These are phyloP conservation scores for Dacryopinax spathularia DNA, from an alignment of 768 basidiomycete genomes.

Conservation along the genomic window DNA sequence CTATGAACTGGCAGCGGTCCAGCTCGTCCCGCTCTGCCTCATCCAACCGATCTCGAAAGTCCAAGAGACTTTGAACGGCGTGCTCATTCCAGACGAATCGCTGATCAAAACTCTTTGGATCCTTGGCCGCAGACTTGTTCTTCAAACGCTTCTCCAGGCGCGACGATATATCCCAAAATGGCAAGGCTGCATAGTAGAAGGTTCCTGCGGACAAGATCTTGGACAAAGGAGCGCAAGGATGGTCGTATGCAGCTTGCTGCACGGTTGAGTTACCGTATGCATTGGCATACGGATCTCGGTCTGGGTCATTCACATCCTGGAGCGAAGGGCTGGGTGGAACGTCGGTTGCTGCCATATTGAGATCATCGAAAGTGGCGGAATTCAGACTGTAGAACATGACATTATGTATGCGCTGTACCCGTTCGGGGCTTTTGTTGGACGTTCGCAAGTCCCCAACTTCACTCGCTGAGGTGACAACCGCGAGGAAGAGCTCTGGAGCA, in stretches of 20 bases:
- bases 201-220: constrained; percentile 85
- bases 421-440: constrained; percentile 41
- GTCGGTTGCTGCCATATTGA: constrained; percentile 36
- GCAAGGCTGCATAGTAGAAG: constrained; percentile 80
- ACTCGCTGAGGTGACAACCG: constrained; percentile 60
- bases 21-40: constrained; percentile 52
- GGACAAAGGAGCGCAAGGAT: constrained; percentile 77
- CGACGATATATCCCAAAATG: constrained; percentile 81
- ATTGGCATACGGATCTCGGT: constrained; percentile 31
- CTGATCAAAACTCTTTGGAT: constrained; percentile 55
- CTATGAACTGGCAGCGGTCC: constrained; percentile 74
- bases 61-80: constrained; percentile 70
- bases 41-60: constrained; percentile 72
- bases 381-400: constrained; percentile 82
- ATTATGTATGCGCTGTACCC: constrained; percentile 70
- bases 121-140: constrained; percentile 24
- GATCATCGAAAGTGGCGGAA: constrained; percentile 72
- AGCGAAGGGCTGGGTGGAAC: constrained; percentile 33
- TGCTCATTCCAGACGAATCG: constrained; percentile 94
- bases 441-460: constrained; percentile 61
- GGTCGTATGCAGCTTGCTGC: constrained; percentile 48
- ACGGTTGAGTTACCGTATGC: constrained; percentile 29
- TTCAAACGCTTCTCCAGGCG: constrained; percentile 57
- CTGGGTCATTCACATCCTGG: constrained; percentile 38
- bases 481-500: constrained; percentile 64